These are phyloP conservation scores for Cystoisospora suis DNA, from an alignment of 169 alveolate species.

Conservation along the genomic window DNA sequence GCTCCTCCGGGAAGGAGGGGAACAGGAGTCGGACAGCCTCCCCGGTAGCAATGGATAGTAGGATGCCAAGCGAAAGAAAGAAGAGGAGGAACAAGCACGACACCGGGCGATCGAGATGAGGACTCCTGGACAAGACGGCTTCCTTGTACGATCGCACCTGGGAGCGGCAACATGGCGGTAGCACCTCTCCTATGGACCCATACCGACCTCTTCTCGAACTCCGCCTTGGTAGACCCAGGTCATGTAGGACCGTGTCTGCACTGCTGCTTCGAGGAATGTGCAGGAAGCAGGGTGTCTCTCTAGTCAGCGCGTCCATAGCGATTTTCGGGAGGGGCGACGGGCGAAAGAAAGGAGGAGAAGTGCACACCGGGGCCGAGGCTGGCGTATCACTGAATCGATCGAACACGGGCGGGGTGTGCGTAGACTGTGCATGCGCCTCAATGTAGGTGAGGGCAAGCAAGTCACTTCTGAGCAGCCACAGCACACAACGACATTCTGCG, in stretches of 20 bases:
- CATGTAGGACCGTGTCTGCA: not conserved
- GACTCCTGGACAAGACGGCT: not conserved
- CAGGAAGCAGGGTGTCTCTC: slow-evolving; percentile 27
- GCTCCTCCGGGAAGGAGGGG: not conserved
- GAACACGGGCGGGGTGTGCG: not conserved
- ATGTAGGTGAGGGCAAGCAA: not conserved
- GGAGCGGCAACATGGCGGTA: not conserved
- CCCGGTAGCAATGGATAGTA: not conserved
- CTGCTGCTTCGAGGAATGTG: not conserved
- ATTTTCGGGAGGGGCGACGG: slow-evolving; percentile 16
- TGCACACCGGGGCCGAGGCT: not conserved
- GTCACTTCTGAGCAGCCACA: not conserved
- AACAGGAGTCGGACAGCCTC: not conserved
- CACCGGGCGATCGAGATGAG: not conserved
- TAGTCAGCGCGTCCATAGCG: slow-evolving; percentile 6
- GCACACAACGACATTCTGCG: not conserved
- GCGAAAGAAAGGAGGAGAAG: slow-evolving; percentile 11
- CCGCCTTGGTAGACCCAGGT: not conserved
- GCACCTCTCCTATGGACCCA: too few relatives aligned
- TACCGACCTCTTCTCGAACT: not conserved
- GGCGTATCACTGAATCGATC: not conserved
- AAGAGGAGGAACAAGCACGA: not conserved
- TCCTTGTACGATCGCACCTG: not conserved
- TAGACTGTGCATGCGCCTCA: slow-evolving; percentile 17
- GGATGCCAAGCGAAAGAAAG: not conserved